Evolutionary conservation across 352 stramenopile genomes (phyloP).

Genomic region (Phytophthora sp.): DNA sequence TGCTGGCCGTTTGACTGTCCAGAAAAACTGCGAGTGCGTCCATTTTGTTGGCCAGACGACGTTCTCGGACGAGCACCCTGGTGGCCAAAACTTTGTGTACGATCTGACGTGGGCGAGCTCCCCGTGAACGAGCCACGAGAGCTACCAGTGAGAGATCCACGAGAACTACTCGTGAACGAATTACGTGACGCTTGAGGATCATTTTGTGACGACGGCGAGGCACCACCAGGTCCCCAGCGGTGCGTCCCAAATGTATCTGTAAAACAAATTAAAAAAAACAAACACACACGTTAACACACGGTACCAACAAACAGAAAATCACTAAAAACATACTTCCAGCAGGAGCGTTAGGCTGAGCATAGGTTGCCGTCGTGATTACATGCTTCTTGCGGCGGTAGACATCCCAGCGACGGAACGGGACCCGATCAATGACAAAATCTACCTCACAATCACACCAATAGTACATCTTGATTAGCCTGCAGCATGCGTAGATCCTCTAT

Average conservation of each 20-base stretch:
- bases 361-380: constrained; percentile 40
- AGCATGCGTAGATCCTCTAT: no score
- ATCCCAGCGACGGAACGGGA: constrained; percentile 86
- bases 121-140: constrained; percentile 27
- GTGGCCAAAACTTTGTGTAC: constrained; percentile 29
- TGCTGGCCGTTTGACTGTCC: constrained; percentile 30
- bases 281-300: neutral
- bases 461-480: constrained; percentile 10
- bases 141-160: constrained; percentile 26
- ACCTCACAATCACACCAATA: constrained; percentile 24
- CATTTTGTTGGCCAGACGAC: constrained; percentile 28
- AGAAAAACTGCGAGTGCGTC: constrained; percentile 33
- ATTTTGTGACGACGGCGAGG: constrained; percentile 38
- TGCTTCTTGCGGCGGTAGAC: constrained; percentile 80
- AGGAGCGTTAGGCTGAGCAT: constrained; percentile 44
- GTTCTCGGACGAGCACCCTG: constrained; percentile 20
- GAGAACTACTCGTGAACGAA: constrained; percentile 29
- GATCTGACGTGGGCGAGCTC: constrained; percentile 21
- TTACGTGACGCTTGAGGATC: constrained; percentile 28
- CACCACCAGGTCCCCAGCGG: constrained; percentile 65
- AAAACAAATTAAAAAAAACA: neutral
- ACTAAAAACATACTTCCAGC: constrained; percentile 37
- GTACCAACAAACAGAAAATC: neutral
- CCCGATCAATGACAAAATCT: constrained; percentile 82
- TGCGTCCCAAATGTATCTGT: constrained; percentile 68